Evolutionary conservation across 257 asterid species (phyloP).

Genomic region (Nicotiana noctiflora): DNA sequence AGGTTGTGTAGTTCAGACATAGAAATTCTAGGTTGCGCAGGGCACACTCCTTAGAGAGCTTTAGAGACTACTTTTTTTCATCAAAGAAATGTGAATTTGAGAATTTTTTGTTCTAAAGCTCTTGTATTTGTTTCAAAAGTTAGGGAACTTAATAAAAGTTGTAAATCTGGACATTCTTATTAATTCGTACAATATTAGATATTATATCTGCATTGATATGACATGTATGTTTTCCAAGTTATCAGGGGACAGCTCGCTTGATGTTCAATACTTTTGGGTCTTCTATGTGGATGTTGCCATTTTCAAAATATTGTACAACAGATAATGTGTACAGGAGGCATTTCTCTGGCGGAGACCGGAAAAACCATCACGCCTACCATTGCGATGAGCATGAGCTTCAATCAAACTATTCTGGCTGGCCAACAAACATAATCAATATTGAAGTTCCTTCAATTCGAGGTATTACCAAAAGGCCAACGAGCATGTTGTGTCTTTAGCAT

Average conservation of each 20-base stretch:
- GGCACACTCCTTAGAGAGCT: not conserved
- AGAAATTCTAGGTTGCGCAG: not conserved
- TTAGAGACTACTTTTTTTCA: not conserved
- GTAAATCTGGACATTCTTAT: not conserved
- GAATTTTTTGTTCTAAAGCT: not conserved
- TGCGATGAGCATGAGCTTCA: conserved; percentile 71
- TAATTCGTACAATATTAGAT: not conserved
- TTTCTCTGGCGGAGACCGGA: conserved; percentile 56
- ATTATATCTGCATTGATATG: conserved; percentile 15
- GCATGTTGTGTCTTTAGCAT: not conserved
- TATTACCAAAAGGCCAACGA: conserved; percentile 19
- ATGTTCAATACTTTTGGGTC: conserved; percentile 97
- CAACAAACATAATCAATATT: conserved; percentile 78
- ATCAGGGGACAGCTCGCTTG: conserved; percentile 99
- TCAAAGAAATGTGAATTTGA: not conserved
- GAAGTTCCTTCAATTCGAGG: conserved; percentile 84
- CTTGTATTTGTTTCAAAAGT: not conserved
- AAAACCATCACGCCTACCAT: conserved; percentile 45
- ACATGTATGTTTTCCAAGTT: conserved; percentile 41
- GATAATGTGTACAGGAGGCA: conserved; percentile 65
- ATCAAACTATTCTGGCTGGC: conserved; percentile 93
- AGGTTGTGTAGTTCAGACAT: not conserved
- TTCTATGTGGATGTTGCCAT: conserved; percentile 90
- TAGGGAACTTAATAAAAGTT: not conserved
- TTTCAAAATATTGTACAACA: conserved; percentile 82